Base-by-base conservation (phyloP, 1,284 basidiomycete species). In the Ustilago nuda region DNA sequence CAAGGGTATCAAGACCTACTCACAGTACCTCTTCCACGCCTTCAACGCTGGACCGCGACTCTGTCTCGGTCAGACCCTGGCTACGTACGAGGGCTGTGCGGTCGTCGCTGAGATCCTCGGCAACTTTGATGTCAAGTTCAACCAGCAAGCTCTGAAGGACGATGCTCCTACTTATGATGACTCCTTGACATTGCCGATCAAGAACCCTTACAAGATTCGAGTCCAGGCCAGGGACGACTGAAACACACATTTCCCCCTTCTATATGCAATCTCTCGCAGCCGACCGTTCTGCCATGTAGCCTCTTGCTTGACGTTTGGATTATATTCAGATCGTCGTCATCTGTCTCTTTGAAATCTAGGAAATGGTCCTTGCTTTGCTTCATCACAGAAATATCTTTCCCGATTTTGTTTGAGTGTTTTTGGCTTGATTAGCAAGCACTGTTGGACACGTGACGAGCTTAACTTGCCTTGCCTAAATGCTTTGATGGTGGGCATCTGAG, bases 1-100 rank as follows among this genome's bases (percentile, higher is more conserved):
- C 86, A 71, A 82, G 84, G 82, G 77, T 80, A 82, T 87, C 87
- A 43, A 86, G 83, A 73, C 88, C 84, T 50, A 86, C 86, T 32
- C 88, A 80, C 61, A 88, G 76, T 66, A 88, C 82, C 6, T 87
- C 67, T 30, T 84, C 84, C 43, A 88, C 87, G n/a, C 79, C 41
- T 48, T 86, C 75, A 46, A 86, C 69, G 46, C 78, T 45, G 19
- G 80, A 35, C 43, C 87, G 80, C 37, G 88, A 56, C 36, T 80
- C 55, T 37, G 81, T 71, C 69, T 88, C 56, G 33, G 88, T 86
- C 33, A 79, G 62, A 50, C 79, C 23, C 61, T 82, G 54, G 82
- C 82, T 17, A 80, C 72, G 45, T 82, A 80, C 63, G 79, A 81
- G 50, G 82, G 70, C 9, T 63, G 68, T 36, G 68, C 71, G n/a